These are phyloP conservation scores for Aspergillus kassunensis DNA, from an alignment of 495 filamentous ascomycete species.

Conservation along the genomic window DNA sequence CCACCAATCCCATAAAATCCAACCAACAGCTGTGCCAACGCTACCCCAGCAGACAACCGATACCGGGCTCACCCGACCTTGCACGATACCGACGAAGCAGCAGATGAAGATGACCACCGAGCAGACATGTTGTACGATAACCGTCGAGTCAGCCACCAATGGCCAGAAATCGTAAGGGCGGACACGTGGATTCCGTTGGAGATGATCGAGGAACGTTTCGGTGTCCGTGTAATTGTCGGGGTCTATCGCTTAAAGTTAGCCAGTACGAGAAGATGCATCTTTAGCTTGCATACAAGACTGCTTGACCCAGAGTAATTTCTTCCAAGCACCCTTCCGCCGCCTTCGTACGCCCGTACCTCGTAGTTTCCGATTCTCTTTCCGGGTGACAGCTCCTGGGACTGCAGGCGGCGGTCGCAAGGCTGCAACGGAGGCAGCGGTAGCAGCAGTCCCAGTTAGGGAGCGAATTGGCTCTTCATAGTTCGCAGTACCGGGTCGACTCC, in stretches of 20 bases:
- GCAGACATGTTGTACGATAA: constrained; percentile 94
- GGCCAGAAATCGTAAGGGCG: constrained; percentile 98
- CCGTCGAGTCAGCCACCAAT: constrained; percentile 88
- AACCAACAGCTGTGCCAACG: constrained; percentile 78
- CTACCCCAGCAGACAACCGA: constrained; percentile 82
- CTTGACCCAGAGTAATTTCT: constrained; percentile 96
- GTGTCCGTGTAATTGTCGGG: constrained; percentile 98
- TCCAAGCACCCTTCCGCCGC: constrained; percentile 69
- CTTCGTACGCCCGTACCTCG: constrained; percentile 54
- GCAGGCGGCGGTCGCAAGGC: constrained; percentile 38
- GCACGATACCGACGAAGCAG: constrained; percentile 86
- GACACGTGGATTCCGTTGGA: constrained; percentile 91
- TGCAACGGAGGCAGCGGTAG: constrained; percentile 29
- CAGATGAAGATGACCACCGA: constrained; percentile 92
- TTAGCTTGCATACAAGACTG: constrained; percentile 67
- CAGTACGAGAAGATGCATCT: background rate
- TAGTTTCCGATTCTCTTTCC: constrained; percentile 47
- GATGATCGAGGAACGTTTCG: constrained; percentile 89
- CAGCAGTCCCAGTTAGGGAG: constrained; percentile 28
- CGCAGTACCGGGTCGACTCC: constrained; percentile 45
- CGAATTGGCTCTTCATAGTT: constrained; percentile 36
- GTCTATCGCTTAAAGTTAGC: constrained; percentile 46
- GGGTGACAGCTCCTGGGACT: constrained; percentile 20
- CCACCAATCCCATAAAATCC: constrained; percentile 91
- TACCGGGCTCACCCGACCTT: constrained; percentile 78